Conservation (phyloP, 805 yeast species). For the Metschnikowia baotianmanensis region DNA sequence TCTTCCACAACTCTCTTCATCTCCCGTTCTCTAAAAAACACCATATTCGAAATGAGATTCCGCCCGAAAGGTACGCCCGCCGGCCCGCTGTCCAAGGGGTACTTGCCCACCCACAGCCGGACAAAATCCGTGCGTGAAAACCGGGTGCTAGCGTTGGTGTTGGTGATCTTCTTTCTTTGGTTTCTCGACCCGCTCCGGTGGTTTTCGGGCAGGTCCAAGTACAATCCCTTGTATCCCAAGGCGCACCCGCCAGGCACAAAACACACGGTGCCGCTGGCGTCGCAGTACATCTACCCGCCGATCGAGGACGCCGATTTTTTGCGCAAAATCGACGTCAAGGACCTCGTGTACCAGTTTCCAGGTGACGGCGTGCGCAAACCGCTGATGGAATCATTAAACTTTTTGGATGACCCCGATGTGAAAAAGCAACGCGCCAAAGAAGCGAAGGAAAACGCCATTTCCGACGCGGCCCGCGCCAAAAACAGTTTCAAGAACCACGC, state of each 20-base stretch:
- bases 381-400: constrained; percentile 36
- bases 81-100: constrained; percentile 4
- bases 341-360: constrained; percentile 34
- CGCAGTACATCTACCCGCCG: constrained; percentile 67
- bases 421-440: constrained; percentile 36
- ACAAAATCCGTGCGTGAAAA: constrained; percentile 11
- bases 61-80: constrained; percentile 16
- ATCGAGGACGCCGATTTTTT: constrained; percentile 65
- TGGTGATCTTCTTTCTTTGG: constrained; percentile 14
- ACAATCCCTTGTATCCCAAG: constrained; percentile 25
- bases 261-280: constrained; percentile 42
- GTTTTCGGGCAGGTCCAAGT: neutral
- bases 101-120: constrained; percentile 14
- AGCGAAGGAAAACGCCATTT: constrained; percentile 46
- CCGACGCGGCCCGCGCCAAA: constrained; percentile 45
- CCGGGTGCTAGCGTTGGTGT: constrained; percentile 3
- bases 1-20: no score
- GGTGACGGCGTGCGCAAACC: neutral
- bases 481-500: constrained; percentile 66
- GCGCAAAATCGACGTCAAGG: constrained; percentile 52
- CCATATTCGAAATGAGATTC: constrained; percentile 13
- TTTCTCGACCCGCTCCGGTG: constrained; percentile 10
- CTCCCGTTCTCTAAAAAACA: neutral
- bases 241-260: constrained; percentile 34
- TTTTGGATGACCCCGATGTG: constrained; percentile 43